Base-by-base conservation (phyloP, 345 rosid species). In the Microcos paniculata region DNA sequence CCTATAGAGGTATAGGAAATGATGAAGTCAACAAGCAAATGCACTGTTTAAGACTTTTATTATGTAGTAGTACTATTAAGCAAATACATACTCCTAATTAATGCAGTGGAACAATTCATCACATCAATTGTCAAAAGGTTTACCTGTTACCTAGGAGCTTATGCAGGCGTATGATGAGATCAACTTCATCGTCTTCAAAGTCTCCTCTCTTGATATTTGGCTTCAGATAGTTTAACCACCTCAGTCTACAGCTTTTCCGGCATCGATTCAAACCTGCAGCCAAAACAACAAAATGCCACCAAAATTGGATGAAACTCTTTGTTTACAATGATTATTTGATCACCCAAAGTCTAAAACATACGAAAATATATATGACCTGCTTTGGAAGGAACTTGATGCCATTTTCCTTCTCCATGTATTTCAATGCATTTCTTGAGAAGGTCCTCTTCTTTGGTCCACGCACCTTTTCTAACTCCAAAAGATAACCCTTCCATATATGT, bases 211-310 rank as follows among this genome's bases (percentile, higher is more conserved):
- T 85, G 46, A 84, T 85, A 70, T 74, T 76, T 13, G 88, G 90
- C 53, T 79, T 80, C 26, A 87, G 78, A 78, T 87, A 87, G 59
- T 85, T 87, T 78, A 87, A 70, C 89, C 91, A 88, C 76, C 91
- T 74, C 35, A 88, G 64, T 61, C 89, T 67, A 40, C 91, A 88
- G 51, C 91, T 85, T 57, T 88, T 88, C 24, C 91, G 72, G 68
- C 91, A 88, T 28, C 89, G 77, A 59, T 85, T 85, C 81, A 88
- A 56, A 1, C 90, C 90, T 87, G 69, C 64, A 8, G n/a, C 45
- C 40, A 4, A 57, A 57, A 0, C 8, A 57, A n/a, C 3, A 62
- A 16, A 48, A 15, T 19, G 56, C 0, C 4, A 23, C 30, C 11
- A 51, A 19, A 23, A 12, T 26, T 58, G 38, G 3, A 18, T 19